phyloP scores from a whole-genome alignment of 2,329 filamentous ascomycete species.

The Grosmannia huntii region DNA sequence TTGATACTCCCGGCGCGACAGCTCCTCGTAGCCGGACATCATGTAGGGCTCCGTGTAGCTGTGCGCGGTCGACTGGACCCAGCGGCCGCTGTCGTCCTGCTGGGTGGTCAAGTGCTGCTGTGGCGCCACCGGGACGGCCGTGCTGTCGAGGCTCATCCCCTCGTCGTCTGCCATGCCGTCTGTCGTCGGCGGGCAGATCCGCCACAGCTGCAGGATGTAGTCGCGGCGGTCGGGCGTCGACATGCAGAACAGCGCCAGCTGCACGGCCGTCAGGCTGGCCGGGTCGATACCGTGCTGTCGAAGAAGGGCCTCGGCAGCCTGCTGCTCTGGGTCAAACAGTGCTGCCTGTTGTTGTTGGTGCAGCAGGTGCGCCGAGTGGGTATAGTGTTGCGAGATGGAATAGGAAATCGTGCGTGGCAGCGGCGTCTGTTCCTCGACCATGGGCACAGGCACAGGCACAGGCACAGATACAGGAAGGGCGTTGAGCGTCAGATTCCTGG shows the following conservation, averaged over 20 bases:
- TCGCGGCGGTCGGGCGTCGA: conserved; percentile 60
- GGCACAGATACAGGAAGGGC: background rate
- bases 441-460: background rate
- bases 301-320: conserved; percentile 45
- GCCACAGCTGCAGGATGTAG: conserved; percentile 74
- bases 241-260: conserved; percentile 66
- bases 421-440: background rate
- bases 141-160: conserved; percentile 33
- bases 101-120: conserved; percentile 22
- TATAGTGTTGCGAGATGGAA: conserved; percentile 70
- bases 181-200: conserved; percentile 58
- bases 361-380: conserved; percentile 59
- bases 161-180: conserved; percentile 25
- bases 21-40: conserved; percentile 62
- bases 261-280: conserved; percentile 54
- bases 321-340: conserved; percentile 33
- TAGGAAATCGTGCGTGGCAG: conserved; percentile 45
- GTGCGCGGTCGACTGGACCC: conserved; percentile 25
- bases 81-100: conserved; percentile 41
- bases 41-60: conserved; percentile 69
- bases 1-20: conserved; percentile 52
- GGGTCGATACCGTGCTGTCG: conserved; percentile 58
- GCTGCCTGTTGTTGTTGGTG: conserved; percentile 27
- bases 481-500: conserved; percentile 56
- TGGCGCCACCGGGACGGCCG: conserved; percentile 19